Evolutionary conservation across 176 grass and related monocot species (phyloP), one percentile per base, ranked within the genome.

Genomic region (Oryza australiensis): DNA sequence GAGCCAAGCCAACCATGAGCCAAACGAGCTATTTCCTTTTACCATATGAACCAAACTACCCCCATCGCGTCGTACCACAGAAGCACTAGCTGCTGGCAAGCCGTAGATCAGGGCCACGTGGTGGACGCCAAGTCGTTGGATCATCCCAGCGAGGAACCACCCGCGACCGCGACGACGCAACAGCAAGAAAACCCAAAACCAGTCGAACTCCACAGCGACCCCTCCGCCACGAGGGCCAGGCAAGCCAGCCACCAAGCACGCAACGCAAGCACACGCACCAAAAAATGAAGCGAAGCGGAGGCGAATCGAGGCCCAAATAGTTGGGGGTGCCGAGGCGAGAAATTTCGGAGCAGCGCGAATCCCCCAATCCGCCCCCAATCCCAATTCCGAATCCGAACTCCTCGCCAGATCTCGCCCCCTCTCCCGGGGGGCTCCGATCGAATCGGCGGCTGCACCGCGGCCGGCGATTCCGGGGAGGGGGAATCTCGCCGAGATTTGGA

Each of bases 161-260:
- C 67, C 71, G 63, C 60, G 83, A 86, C 74, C 62, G 84, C 74
- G 88, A 86, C 84, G 68, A 90, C 62, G 68, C 88, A 90, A 63
- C 88, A 35, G 35, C 48, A 73, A 41, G 66, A 41, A 22, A 66
- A 65, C 66, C 66, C 28, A 71, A 78, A 82, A 66, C 67, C 79
- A 73, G 83, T 82, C 78, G 66, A 78, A 86, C 73, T 86, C 78
- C 73, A 72, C 33, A 70, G 73, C 73, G 62, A 82, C 68, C 38
- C 38, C 53, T n/a, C 53, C 53, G 38, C 20, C 81, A 51, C 69
- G 81, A 74, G 57, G 53, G 46, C 30, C 26, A 46, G 46, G 48
- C 26, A 46, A 41, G 40, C 38, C 5, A 35, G n/a, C n/a, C 66
- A 59, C 48, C 11, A 12, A 13, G 42, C 42, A 13, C 42, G 42